Evolutionary conservation across 2,329 filamentous ascomycete genomes (phyloP), one percentile per base, ranked within the genome.

Genomic region (Phialophora tarda): DNA sequence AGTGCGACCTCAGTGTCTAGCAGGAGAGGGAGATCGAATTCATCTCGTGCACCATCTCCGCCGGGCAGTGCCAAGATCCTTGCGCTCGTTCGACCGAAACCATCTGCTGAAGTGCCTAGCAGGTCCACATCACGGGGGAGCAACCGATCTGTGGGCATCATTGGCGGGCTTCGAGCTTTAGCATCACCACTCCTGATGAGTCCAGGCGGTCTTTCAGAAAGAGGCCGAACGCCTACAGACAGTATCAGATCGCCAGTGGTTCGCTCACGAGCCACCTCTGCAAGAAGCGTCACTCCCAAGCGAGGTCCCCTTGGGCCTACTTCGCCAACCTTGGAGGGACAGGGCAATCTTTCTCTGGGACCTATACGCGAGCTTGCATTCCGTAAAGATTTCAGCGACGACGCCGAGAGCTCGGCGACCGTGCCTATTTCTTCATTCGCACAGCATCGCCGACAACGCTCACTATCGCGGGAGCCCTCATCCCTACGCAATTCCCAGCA

Each of bases 141-240:
- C 41, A 68, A 67, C 21, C 73, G 76, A 62, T 76, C 77, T 0
- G 75, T 74, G 55, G 76, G 76, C 5, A 71, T 81, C 56, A 75
- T 77, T 8, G 75, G 76, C 34, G 78, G 78, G 26, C 75, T 81
- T 51, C 73, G 75, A 34, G 76, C 78, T 47, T 73, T 78, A 65
- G 74, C 71, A 26, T 66, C 68, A 12, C 69, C 69, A 34, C 68
- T 56, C 3, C 38, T 65, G 10, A 41, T 62, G 6, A 71, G 70
- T 50, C 70, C 68, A 21, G 68, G 64, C 6, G 44, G 14, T 24
- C 4, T 24, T 5, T 17, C 41, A 6, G 68, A 66, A 34, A 56
- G 65, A 56, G 67, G 65, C 10, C 62, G 67, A 10, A 51, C 32
- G n/a, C 53, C 54, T 4, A 21, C 59, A 30, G 44, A 47, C 8